Evolutionary conservation across 805 yeast genomes (phyloP), one percentile per base, ranked within the genome.

Genomic region (Peterozyma toletana): DNA sequence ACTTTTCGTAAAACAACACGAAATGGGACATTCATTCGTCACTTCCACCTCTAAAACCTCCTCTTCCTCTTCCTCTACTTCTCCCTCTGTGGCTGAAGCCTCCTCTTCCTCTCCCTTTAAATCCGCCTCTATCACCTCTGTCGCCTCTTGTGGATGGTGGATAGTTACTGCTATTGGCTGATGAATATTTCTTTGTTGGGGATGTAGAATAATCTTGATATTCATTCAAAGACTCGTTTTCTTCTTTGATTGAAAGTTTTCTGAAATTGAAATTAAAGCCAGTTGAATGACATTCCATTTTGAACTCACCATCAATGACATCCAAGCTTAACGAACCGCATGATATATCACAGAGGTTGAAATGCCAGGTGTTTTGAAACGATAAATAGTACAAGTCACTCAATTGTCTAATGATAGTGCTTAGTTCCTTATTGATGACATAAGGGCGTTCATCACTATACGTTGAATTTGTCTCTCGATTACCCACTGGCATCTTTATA

Each of bases 321-420:
- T 64, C 65, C 45, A 77, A 62, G 39, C 66, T 60, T 42, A 80
- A 63, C 40, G 63, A 58, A 6, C 84, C 88, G 50, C 67, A 63
- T 18, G 67, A 59, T 29, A 70, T 70, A 55, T 84, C 91, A 53
- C 88, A 77, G 38, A 85, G 63, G 53, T 83, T 83, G 58, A 80
- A 80, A 58, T 85, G 87, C 95, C 95, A 85, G 45, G 81, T 69
- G 53, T 80, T 80, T 54, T 80, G 81, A 60, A 80, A 83, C 1
- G 88, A 78, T 13, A 75, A 67, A 55, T 78, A 77, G 51, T 80
- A 77, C 35, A 73, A 62, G 53, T 83, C 87, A 56, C 80, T 80
- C 44, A 77, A 68, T 46, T 66, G 68, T 55, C 74, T 64, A 18
- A 71, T 64, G 38, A 61, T 64, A 30, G 70, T 68, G 50, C 67